These are phyloP conservation scores for Nissolia schottii DNA, from an alignment of 306 rosid species.

Conservation along the genomic window DNA sequence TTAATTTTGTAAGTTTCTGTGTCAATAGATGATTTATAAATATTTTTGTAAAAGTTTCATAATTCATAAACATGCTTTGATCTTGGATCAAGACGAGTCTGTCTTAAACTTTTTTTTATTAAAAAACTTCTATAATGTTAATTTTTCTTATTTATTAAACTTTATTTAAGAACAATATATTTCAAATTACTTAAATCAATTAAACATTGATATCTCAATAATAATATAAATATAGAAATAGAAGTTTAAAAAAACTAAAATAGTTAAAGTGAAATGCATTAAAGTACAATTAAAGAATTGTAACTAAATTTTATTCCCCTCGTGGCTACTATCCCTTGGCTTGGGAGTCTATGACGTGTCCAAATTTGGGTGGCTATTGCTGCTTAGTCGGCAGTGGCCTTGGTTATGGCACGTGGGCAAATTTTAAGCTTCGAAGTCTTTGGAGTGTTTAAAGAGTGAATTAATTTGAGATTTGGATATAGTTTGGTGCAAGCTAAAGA, in stretches of 20 bases:
- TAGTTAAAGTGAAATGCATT: not conserved
- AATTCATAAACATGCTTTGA: no score
- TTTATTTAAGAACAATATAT: not conserved
- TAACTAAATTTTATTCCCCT: not conserved
- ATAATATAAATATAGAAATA: no score
- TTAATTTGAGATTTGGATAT: slow-evolving; percentile 1
- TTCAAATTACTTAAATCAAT: no score
- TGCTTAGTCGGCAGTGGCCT: slow-evolving; percentile 6
- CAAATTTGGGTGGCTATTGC: slow-evolving; percentile 31
- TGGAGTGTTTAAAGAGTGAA: not conserved
- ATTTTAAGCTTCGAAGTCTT: slow-evolving; percentile 17
- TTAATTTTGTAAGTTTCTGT: no score
- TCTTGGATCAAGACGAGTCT: no score
- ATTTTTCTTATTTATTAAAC: not conserved
- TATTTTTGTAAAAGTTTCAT: no score
- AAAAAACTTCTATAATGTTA: slow-evolving; percentile 2
- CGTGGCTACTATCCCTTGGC: slow-evolving; percentile 48
- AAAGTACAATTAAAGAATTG: not conserved
- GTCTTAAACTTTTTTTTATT: no score
- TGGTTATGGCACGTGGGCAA: slow-evolving; percentile 28
- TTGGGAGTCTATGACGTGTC: slow-evolving; percentile 41
- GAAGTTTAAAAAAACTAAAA: not conserved
- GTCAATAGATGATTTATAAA: no score
- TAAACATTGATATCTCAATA: not conserved
- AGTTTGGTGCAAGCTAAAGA: slow-evolving; percentile 19